Base-by-base conservation (phyloP, 2,329 filamentous ascomycete genomes). In the Xenoacremonium recifei region DNA sequence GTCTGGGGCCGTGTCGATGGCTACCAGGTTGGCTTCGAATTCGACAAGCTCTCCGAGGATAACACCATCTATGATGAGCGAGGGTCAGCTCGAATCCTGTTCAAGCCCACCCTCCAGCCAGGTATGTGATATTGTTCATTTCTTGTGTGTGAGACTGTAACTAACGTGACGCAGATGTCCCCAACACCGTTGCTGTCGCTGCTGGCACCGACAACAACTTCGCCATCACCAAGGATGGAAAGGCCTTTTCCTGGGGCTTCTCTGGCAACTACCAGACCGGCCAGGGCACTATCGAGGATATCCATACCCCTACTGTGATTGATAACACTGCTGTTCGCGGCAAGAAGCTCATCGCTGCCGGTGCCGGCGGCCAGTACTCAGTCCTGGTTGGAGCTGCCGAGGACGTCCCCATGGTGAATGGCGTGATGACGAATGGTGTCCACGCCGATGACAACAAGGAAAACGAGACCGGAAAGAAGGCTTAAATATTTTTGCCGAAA, bases 341-440 rank as follows among this genome's bases (percentile, higher is more conserved):
- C 31, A 84, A 85, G 67, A 82, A 84, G 64, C 75, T 96, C 32
- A 75, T 82, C 23, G 89, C 77, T 67, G 87, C 87, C n/a, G 88
- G 87, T 32, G 85, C 85, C n/a, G 91, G 92, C 51, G 90, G 90
- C 5, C 91, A 96, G 61, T 96, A 82, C 64, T 85, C 83, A 2
- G 67, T 88, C 18, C 55, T 88, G n/a, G 72, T 75, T 9, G 75
- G 76, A 39, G 60, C 61, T 45, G 54, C 68, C 18, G 59, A 62
- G 16, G 59, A 57, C 9, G 50, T 35, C 1, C 55, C 56, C 36
- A 50, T 52, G 42, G 49, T 53, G 30, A 69, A 68, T 32, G 65
- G 66, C 12, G 52, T 53, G 18, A 40, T 45, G 44, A 40, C 46
- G 30, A 58, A 58, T 17, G 55, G 55, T 12, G 39, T 42, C 10